Percentiles rank a stretch among this genome's conserved stretches.
Conservation (phyloP, 192 early-diverging fungal genomes). For the Geosiphon pyriformis region DNA sequence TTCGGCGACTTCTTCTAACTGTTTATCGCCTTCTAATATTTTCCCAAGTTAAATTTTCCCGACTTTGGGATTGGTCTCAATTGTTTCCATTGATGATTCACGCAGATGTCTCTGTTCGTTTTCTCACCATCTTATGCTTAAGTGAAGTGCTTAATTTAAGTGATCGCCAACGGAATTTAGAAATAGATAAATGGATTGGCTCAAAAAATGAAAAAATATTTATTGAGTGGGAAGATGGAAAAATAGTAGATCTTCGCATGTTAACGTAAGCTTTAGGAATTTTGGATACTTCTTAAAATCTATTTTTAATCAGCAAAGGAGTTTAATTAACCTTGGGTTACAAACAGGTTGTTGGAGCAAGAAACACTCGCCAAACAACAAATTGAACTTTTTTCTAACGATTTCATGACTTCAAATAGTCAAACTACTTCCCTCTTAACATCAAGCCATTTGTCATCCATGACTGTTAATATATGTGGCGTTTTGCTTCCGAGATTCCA, state of each 20-base stretch:
- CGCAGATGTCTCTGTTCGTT: slow-evolving; percentile 39
- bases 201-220: slow-evolving; percentile 17
- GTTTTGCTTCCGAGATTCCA: slow-evolving; percentile 50
- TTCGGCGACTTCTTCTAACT: slow-evolving; percentile 44
- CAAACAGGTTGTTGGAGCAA: slow-evolving; percentile 41
- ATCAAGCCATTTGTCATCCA: slow-evolving; percentile 41
- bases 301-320: too few species aligned
- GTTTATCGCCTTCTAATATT: slow-evolving; percentile 46
- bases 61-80: slow-evolving; percentile 53
- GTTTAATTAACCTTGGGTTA: too few species aligned
- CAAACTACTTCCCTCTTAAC: slow-evolving; percentile 12
- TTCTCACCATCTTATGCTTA: slow-evolving; percentile 40
- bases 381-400: slow-evolving; percentile 38
- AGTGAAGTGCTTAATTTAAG: slow-evolving; percentile 44
- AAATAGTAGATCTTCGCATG: slow-evolving; percentile 30
- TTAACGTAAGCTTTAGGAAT: slow-evolving; percentile 35
- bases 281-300: background rate
- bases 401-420: slow-evolving; percentile 21
- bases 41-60: slow-evolving; percentile 41
- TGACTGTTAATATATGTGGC: slow-evolving; percentile 62
- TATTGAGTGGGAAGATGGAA: slow-evolving; percentile 30
- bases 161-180: slow-evolving; percentile 35
- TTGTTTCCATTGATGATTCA: slow-evolving; percentile 40
- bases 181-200: slow-evolving; percentile 27
- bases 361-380: slow-evolving; percentile 41